Conservation (phyloP, 768 basidiomycete genomes). For the Tricholoma sp. region DNA sequence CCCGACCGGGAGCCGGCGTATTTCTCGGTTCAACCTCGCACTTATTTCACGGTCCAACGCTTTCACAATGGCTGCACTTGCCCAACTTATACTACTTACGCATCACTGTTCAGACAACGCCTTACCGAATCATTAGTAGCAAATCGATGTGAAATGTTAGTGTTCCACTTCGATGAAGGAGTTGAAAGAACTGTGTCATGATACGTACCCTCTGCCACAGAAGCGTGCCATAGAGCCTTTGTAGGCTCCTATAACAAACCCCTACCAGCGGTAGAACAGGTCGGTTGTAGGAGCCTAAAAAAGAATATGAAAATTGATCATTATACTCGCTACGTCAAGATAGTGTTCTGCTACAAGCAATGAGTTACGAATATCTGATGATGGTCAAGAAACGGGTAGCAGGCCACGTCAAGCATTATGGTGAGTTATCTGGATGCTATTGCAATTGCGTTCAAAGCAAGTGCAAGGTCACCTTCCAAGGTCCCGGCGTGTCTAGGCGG, state of each 20-base stretch:
- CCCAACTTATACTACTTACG: too few species aligned
- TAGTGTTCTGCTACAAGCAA: neutral
- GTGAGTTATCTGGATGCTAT: neutral
- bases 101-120: too few species aligned
- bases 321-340: neutral
- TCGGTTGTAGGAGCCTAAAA: slow-evolving; percentile 1
- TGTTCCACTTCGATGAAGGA: too few species aligned
- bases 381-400: neutral
- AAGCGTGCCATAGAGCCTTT: neutral
- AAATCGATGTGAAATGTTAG: too few species aligned
- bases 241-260: neutral
- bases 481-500: neutral
- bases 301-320: neutral
- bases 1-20: slow-evolving; percentile 4
- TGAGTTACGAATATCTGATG: neutral
- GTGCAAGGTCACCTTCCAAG: neutral
- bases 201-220: neutral
- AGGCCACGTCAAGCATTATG: neutral
- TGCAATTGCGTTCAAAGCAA: neutral
- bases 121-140: too few species aligned
- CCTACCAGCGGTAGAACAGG: neutral
- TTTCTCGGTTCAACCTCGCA: too few species aligned
- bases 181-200: too few species aligned
- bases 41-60: too few species aligned
- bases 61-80: too few species aligned